Percentiles rank a stretch among this genome's conserved stretches.
Conservation (phyloP, 2,329 filamentous ascomycete species). For the Paecilomyces sp. region DNA sequence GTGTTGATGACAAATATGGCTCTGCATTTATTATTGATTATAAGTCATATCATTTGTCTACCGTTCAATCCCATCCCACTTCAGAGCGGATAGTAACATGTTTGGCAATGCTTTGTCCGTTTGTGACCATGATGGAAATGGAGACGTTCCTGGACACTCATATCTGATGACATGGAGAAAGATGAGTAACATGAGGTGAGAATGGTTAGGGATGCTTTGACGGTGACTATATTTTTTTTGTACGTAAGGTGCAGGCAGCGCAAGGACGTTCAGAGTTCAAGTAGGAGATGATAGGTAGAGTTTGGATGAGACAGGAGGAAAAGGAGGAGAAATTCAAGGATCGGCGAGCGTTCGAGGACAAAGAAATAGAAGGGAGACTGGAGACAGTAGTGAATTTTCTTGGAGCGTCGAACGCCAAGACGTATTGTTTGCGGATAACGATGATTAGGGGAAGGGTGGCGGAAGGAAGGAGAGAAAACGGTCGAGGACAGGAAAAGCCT, state of each 20-base stretch:
- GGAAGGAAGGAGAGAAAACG: not conserved
- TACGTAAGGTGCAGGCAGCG: not conserved
- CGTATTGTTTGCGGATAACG: not conserved
- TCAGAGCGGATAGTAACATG: not conserved
- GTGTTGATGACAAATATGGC: not conserved
- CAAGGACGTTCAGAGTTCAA: not conserved
- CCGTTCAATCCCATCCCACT: not conserved
- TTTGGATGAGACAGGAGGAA: constrained; percentile 1
- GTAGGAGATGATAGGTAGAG: not conserved
- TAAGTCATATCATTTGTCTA: not conserved
- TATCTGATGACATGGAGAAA: not conserved
- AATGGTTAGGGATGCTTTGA: not conserved
- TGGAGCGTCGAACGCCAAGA: not conserved
- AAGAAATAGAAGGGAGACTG: not conserved
- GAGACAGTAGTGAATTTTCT: not conserved
- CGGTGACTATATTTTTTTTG: not conserved
- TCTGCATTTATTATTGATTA: not conserved
- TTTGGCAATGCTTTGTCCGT: not conserved
- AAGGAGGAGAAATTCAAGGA: not conserved
- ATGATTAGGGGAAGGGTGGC: not conserved
- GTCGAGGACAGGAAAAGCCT: not conserved
- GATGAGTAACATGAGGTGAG: not conserved
- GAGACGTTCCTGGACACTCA: not conserved
- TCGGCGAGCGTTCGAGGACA: not conserved
- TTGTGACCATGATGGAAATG: not conserved